phyloP scores from a whole-genome alignment of 169 alveolate species.

The Plasmodium knowlesi region DNA sequence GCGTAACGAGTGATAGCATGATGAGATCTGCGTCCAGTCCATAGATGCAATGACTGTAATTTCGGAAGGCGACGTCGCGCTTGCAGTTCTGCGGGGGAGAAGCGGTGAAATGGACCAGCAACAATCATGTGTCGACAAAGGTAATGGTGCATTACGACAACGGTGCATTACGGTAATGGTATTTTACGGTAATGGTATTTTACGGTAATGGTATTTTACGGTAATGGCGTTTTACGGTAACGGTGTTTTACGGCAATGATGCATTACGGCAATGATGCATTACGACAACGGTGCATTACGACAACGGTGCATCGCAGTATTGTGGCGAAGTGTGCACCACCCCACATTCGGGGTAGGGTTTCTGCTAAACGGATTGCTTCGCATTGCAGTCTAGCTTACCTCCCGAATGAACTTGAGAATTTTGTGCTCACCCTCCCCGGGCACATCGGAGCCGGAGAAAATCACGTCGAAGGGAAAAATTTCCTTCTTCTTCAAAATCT shows the following conservation, averaged over 20 bases:
- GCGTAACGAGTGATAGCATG: constrained; percentile 95
- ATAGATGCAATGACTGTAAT: constrained; percentile 93
- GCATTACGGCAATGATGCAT: no score
- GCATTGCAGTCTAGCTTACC: neutral
- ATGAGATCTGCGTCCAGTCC: constrained; percentile 98
- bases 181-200: no score
- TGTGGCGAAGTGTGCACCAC: neutral
- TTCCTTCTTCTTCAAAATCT: constrained; percentile 82
- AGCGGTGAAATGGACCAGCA: neutral
- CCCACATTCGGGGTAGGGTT: neutral
- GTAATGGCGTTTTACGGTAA: no score
- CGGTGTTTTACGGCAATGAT: no score
- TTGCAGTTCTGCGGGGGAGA: constrained; percentile 32
- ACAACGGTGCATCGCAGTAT: neutral
- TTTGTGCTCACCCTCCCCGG: constrained; percentile 99
- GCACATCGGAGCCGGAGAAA: constrained; percentile 94
- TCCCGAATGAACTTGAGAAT: constrained; percentile 92
- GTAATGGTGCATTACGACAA: no score
- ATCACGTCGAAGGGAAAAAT: constrained; percentile 90
- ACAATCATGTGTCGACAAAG: neutral
- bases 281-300: no score
- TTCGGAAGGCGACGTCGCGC: constrained; percentile 27
- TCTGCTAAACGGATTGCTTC: neutral
- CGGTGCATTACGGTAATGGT: no score
- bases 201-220: no score